These are phyloP conservation scores for Calycina herbarum DNA, from an alignment of 2,329 filamentous ascomycete species.

Conservation along the genomic window DNA sequence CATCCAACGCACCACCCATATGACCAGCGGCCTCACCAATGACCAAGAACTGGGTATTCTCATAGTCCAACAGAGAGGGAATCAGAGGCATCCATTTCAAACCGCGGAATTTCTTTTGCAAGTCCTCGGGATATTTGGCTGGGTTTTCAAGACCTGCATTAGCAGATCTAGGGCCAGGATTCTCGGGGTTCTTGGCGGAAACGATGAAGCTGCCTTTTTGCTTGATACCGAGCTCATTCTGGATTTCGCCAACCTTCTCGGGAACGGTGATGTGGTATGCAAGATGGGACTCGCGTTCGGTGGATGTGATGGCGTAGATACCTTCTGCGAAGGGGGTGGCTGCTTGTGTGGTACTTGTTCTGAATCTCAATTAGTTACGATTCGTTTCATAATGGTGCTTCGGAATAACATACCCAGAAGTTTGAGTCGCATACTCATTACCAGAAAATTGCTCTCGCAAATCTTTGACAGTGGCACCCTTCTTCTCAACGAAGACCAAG, in stretches of 20 bases:
- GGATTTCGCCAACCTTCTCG: conserved; percentile 65
- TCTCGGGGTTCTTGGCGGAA: conserved; percentile 77
- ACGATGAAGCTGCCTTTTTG: conserved; percentile 75
- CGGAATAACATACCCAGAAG: conserved; percentile 49
- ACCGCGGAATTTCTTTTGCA: conserved; percentile 70
- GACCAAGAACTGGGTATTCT: conserved; percentile 74
- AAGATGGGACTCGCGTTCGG: conserved; percentile 71
- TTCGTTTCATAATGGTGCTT: not conserved
- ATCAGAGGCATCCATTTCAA: conserved; percentile 74
- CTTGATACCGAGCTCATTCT: conserved; percentile 71
- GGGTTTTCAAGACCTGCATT: conserved; percentile 62
- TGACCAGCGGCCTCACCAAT: conserved; percentile 67
- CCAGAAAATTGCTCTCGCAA: conserved; percentile 71
- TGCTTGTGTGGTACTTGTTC: conserved; percentile 61
- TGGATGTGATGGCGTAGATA: conserved; percentile 77
- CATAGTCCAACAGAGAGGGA: conserved; percentile 73
- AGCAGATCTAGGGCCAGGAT: conserved; percentile 55
- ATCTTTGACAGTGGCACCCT: conserved; percentile 61
- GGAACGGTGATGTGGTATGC: conserved; percentile 80
- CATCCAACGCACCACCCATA: conserved; percentile 55
- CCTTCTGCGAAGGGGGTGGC: conserved; percentile 80
- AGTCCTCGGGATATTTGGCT: conserved; percentile 70
- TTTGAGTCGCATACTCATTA: conserved; percentile 74
- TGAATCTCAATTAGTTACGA: conserved; percentile 28
- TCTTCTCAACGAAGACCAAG: conserved; percentile 82